Percentiles rank a stretch among this genome's conserved stretches.
These are phyloP conservation scores for Glycine tomentella DNA, from an alignment of 306 rosid species.

Conservation along the genomic window DNA sequence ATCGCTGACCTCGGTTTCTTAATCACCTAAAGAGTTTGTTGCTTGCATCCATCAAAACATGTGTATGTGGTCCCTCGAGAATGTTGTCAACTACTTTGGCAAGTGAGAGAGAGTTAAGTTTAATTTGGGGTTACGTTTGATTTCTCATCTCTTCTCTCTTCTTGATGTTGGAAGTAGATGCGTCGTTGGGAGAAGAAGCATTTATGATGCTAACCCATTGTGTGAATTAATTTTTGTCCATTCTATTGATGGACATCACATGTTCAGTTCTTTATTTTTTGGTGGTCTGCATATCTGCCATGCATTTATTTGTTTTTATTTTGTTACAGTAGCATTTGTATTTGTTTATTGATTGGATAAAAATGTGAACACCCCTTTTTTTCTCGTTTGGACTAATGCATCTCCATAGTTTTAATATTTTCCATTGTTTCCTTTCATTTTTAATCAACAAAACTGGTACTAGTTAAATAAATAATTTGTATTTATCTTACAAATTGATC, in stretches of 20 bases:
- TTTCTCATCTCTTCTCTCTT: not conserved
- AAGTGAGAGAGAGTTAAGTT: slow-evolving; percentile 6
- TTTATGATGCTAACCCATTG: slow-evolving; percentile 32
- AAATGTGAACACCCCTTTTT: no score
- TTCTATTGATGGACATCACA: slow-evolving; percentile 37
- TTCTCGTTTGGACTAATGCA: no score
- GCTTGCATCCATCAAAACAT: not conserved
- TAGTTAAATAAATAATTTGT: not conserved
- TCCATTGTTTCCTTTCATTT: not conserved
- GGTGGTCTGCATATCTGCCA: not conserved
- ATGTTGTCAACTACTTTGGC: slow-evolving; percentile 5
- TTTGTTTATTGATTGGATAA: not conserved
- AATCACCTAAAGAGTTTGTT: not conserved
- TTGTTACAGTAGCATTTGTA: not conserved
- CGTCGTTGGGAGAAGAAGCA: slow-evolving; percentile 3
- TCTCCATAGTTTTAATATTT: not conserved
- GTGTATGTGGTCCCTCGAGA: slow-evolving; percentile 34
- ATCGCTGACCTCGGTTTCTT: not conserved
- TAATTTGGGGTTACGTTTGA: not conserved
- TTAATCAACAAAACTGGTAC: not conserved
- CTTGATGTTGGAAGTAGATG: slow-evolving; percentile 18
- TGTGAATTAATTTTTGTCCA: not conserved
- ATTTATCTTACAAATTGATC: no score
- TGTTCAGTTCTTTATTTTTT: slow-evolving; percentile 21
- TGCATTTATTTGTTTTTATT: not conserved